Percentiles rank a stretch among this genome's conserved stretches.
These are phyloP conservation scores for Melanomma pulvis-pyrius DNA, from an alignment of 495 filamentous ascomycete species.

Conservation along the genomic window DNA sequence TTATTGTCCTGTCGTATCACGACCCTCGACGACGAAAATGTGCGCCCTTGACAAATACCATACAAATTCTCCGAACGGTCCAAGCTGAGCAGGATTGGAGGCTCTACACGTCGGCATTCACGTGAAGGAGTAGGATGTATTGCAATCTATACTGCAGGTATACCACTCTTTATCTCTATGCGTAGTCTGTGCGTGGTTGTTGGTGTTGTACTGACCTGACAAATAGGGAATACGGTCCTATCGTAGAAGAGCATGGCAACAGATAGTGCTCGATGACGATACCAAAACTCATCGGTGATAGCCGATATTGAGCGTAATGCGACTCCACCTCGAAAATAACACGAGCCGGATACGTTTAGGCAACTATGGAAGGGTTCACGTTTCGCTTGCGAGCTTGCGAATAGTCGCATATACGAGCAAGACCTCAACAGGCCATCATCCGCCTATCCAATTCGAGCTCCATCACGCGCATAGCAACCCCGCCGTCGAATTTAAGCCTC, in stretches of 20 bases:
- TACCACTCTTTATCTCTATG: background rate
- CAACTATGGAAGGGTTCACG: background rate
- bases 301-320: background rate
- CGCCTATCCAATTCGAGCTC: background rate
- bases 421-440: background rate
- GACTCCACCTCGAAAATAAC: background rate
- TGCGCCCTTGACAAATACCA: slow-evolving; percentile 23
- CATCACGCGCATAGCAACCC: background rate
- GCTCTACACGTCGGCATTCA: slow-evolving; percentile 1
- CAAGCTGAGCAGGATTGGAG: slow-evolving; percentile 7
- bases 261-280: background rate
- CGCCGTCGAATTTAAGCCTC: background rate
- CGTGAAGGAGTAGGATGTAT: background rate
- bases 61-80: slow-evolving; percentile 18
- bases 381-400: background rate
- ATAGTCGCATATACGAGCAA: background rate
- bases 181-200: background rate
- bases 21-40: slow-evolving; percentile 1
- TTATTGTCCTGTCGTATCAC: slow-evolving; percentile 7
- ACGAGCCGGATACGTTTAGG: background rate
- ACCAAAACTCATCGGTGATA: background rate
- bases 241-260: background rate
- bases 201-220: slow-evolving; percentile 12
- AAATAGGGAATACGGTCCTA: slow-evolving; percentile 13
- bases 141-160: slow-evolving; percentile 10